Conservation (phyloP, 306 rosid genomes). For the Abrus precatorius region DNA sequence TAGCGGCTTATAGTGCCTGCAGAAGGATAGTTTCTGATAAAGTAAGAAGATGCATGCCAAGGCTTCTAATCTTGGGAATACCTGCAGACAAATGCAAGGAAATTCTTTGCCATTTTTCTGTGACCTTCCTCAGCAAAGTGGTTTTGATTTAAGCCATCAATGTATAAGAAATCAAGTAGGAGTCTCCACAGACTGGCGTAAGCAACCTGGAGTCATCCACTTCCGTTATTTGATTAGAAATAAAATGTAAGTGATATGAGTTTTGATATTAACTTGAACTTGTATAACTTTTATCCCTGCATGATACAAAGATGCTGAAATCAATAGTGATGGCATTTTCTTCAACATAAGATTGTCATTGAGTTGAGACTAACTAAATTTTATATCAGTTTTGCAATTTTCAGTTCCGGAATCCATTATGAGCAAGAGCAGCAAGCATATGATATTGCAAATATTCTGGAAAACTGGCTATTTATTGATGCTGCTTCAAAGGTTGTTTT, state of each 20-base stretch:
- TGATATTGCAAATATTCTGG: conserved; percentile 32
- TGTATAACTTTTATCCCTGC: background rate
- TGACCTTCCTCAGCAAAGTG: conserved; percentile 2
- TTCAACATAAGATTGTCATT: conserved; percentile 6
- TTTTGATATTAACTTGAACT: background rate
- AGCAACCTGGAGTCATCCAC: conserved; percentile 2
- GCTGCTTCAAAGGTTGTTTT: conserved; percentile 63
- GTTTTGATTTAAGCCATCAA: conserved; percentile 31
- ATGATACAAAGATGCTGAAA: conserved; percentile 15
- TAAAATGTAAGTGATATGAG: conserved; percentile 50
- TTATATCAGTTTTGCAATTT: conserved; percentile 27
- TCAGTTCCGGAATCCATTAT: background rate
- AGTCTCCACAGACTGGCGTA: conserved; percentile 47
- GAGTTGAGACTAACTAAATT: conserved; percentile 38
- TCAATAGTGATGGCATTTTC: background rate
- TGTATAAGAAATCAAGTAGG: conserved; percentile 1
- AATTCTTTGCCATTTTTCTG: conserved; percentile 11
- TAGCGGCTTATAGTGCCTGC: conserved; percentile 7
- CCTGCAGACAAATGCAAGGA: background rate
- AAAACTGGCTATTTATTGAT: conserved; percentile 38
- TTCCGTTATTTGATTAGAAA: conserved; percentile 20
- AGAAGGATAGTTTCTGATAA: conserved; percentile 25
- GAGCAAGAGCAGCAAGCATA: background rate
- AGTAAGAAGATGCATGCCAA: conserved; percentile 33
- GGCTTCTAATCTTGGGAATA: background rate